Base-by-base conservation (phyloP, 1,284 basidiomycete species). In the Moesziomyces parantarcticus region DNA sequence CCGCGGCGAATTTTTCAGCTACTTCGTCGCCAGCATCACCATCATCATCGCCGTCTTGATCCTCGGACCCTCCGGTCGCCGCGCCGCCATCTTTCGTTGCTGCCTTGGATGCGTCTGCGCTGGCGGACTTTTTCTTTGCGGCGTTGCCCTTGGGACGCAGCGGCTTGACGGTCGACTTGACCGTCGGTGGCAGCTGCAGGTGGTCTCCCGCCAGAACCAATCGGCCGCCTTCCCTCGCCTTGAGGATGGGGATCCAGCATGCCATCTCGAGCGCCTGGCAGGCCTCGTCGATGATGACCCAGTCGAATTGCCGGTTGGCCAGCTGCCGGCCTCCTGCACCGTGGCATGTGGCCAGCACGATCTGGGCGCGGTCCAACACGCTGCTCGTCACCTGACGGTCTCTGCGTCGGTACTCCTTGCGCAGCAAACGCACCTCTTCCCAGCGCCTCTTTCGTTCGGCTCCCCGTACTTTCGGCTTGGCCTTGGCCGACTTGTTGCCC, bases 251-350 rank as follows among this genome's bases (percentile, higher is more conserved):
- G 32, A 97, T 90, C 94, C 96, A 97, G 84, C 95, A 97, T 3
- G 94, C 92, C 9, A 94, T 92, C 85, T 98, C 95, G n/a, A 97
- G 84, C 3, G 94, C 95, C 84, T 98, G 96, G 0, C 95, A 97
- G 16, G 84, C 84, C 85, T 98, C 96, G 76, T 98, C 96, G 42
- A 99, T 93, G 43, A 98, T 91, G 9, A 94, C 90, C 0, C 94
- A 90, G 82, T 98, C 96, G 77, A 97, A 99, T 3, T 57, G 34
- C 6, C 60, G 29, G 3, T 52, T 25, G 7, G 75, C 62, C 49
- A 82, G 51, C 49, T 76, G 62, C 41, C 67, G 70, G 4, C 70
- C 71, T 0, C 64, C 77, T 1, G 76, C 76, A 0, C 92, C 92
- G 85, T 98, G 95, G 73, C 94, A 97, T 1, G 96, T 98, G 0